Conservation (phyloP, 2,329 filamentous ascomycete species). For the Orbilia blumenaviensis region DNA sequence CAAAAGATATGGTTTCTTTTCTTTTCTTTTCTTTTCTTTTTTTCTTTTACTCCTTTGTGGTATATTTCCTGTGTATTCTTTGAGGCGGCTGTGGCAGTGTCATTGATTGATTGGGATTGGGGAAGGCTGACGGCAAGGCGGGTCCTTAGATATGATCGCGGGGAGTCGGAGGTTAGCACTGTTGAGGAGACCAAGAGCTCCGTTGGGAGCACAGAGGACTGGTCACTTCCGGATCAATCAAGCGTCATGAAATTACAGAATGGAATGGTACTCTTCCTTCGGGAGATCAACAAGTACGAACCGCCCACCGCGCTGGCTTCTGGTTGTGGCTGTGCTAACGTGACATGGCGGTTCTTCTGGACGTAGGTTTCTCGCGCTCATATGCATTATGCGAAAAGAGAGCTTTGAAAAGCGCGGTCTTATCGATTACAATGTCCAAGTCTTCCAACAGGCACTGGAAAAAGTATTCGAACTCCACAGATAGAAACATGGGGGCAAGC, state of each 20-base stretch:
- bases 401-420: slow-evolving; percentile 83
- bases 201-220: slow-evolving; percentile 40
- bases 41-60: too few species aligned
- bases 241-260: slow-evolving; percentile 74
- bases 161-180: slow-evolving; percentile 66
- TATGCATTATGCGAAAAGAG: slow-evolving; percentile 86
- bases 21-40: background rate
- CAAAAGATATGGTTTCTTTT: slow-evolving; percentile 78
- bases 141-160: slow-evolving; percentile 61
- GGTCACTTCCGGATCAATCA: slow-evolving; percentile 70
- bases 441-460: slow-evolving; percentile 79
- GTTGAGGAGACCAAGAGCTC: slow-evolving; percentile 46
- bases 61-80: background rate
- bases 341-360: background rate
- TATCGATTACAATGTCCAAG: slow-evolving; percentile 86
- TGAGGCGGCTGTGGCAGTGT: background rate
- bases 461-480: slow-evolving; percentile 75
- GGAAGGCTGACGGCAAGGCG: slow-evolving; percentile 20
- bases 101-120: too few species aligned
- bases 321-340: background rate
- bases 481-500: slow-evolving; percentile 39
- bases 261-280: slow-evolving; percentile 72
- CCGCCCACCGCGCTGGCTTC: background rate
- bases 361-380: slow-evolving; percentile 75
- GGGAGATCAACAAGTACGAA: slow-evolving; percentile 70